Evolutionary conservation across 441 rosid species (phyloP).

Genomic region (Raphanus hybrid): DNA sequence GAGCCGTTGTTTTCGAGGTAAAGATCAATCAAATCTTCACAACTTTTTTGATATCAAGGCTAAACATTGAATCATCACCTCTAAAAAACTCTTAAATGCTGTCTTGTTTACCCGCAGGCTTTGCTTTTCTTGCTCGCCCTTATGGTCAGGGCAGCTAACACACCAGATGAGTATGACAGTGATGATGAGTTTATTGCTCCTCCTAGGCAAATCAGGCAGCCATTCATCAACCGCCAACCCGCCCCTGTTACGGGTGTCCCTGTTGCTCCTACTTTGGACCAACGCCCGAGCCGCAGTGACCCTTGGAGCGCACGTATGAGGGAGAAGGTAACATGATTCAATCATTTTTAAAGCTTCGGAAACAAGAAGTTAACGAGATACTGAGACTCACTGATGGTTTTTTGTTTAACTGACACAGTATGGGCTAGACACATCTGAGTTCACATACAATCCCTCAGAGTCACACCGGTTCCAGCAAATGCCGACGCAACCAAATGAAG

Average conservation of each 20-base stretch:
- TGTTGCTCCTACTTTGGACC: constrained; percentile 77
- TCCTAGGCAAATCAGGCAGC: constrained; percentile 82
- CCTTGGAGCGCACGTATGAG: constrained; percentile 99
- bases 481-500: constrained; percentile 74
- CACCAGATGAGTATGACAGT: constrained; percentile 83
- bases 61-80: background rate
- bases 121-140: constrained; percentile 80
- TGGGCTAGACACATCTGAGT: constrained; percentile 96
- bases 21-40: constrained; percentile 23
- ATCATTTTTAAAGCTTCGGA: background rate
- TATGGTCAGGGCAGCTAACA: constrained; percentile 75
- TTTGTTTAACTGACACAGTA: constrained; percentile 57
- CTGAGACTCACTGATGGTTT: constrained; percentile 25
- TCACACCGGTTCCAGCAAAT: constrained; percentile 79
- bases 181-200: constrained; percentile 80
- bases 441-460: constrained; percentile 93
- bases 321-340: constrained; percentile 72
- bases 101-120: constrained; percentile 59
- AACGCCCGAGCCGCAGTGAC: constrained; percentile 90
- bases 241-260: constrained; percentile 78
- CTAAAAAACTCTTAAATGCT: background rate
- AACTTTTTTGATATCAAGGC: background rate
- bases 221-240: constrained; percentile 75
- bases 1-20: constrained; percentile 86
- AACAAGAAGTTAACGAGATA: background rate